Evolutionary conservation across 108 stramenopile species (phyloP), one percentile per base, ranked within the genome.

Genomic region (Cyclotella atomus): DNA sequence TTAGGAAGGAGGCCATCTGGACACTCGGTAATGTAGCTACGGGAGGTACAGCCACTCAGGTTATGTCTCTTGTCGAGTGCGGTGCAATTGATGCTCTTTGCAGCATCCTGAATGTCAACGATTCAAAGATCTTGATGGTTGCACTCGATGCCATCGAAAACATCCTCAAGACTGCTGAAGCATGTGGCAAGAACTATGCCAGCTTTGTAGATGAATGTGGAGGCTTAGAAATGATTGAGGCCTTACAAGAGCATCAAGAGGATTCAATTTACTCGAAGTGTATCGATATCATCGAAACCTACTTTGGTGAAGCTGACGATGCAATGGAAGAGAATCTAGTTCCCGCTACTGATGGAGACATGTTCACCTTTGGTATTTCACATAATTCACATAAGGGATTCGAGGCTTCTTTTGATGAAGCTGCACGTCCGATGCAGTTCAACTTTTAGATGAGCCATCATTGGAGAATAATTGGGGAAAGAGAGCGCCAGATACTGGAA

Each of bases 1-100:
- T 94, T 1, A 77, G 87, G 3, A 97, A 96, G 83, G 98, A 98
- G 78, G 97, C 96, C 4, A 65, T 88, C 35, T 98, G 94, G 91
- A 84, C 84, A 10, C 52, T 96, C 20, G 80, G 84, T 61, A 97
- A 97, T 70, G 64, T 97, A 68, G 83, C 87, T 38, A 89, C 89
- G 3, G 84, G 82, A 27, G 90, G 93, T 2, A 87, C 25, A 57
- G 52, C 76, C 6, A 62, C 45, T 16, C 83, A 91, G 21, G 75
- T 95, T 0, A 61, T 73, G 38, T 61, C 57, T 29, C 59, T 96
- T 27, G 91, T 94, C 4, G 89, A 94, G 74, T 45, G 33, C 24
- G 88, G 83, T 32, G 95, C 83, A 3, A 71, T 98, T 34, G 63
- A 79, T 44, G 79, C 92, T n/a, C 56, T 97, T 12, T 89, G 87